Conservation (phyloP, 1,139 yeast species). For the Meyerozyma athensensis region DNA sequence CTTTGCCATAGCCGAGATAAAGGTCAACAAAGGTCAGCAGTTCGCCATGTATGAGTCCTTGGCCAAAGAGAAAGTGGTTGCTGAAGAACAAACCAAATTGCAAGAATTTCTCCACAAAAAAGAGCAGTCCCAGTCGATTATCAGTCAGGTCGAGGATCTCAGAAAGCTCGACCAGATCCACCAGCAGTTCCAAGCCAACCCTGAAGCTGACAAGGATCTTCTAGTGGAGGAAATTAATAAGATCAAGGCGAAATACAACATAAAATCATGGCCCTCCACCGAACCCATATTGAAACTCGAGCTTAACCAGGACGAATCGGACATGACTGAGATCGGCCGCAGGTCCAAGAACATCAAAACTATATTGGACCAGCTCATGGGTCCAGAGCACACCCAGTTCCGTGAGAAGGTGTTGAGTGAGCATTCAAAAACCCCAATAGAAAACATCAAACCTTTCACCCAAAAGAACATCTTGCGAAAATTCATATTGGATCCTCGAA, state of each 20-base stretch:
- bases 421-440: conserved; percentile 21
- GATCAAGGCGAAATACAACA: conserved; percentile 49
- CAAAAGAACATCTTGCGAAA: conserved; percentile 52
- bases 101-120: conserved; percentile 46
- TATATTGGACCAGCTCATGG: conserved; percentile 27
- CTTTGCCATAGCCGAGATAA: conserved; percentile 93
- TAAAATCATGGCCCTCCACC: conserved; percentile 58
- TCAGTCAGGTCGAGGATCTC: conserved; percentile 46
- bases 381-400: conserved; percentile 23
- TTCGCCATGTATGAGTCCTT: conserved; percentile 74
- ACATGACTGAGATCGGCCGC: conserved; percentile 23
- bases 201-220: conserved; percentile 31
- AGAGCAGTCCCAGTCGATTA: conserved; percentile 29
- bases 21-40: conserved; percentile 85
- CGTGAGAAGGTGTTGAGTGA: conserved; percentile 24
- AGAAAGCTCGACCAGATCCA: conserved; percentile 41
- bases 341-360: conserved; percentile 28
- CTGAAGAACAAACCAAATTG: conserved; percentile 56
- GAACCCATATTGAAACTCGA: conserved; percentile 35
- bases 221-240: conserved; percentile 41
- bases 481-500: conserved; percentile 36
- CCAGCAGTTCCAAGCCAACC: conserved; percentile 26
- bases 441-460: conserved; percentile 36
- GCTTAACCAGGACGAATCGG: conserved; percentile 30
- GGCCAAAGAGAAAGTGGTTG: conserved; percentile 61